These are phyloP conservation scores for Claviceps pazoutovae DNA, from an alignment of 2,329 filamentous ascomycete genomes.

Conservation along the genomic window DNA sequence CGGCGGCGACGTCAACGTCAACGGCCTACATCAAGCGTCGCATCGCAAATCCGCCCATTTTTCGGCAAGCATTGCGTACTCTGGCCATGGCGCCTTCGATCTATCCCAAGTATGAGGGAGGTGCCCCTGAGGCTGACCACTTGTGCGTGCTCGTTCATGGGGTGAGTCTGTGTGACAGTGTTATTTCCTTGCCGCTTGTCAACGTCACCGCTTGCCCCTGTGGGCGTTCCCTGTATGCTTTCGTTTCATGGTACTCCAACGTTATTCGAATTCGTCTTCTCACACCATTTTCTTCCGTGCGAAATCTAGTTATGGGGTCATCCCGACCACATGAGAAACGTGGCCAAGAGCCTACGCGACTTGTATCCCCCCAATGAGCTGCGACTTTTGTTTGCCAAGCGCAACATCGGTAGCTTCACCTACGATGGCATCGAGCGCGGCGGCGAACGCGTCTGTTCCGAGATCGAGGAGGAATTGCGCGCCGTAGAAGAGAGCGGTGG, in stretches of 20 bases:
- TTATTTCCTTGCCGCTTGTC: not conserved
- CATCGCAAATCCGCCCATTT: slow-evolving; percentile 3
- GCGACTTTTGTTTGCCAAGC: slow-evolving; percentile 57
- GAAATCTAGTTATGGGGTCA: slow-evolving; percentile 57
- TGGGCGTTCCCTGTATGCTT: not conserved
- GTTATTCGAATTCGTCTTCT: not conserved
- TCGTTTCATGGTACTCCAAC: not conserved
- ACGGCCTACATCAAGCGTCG: slow-evolving; percentile 10
- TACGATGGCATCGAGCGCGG: slow-evolving; percentile 57
- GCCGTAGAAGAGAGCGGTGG: slow-evolving; percentile 46
- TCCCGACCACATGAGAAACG: slow-evolving; percentile 54
- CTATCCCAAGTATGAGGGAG: slow-evolving; percentile 28
- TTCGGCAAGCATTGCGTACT: slow-evolving; percentile 1
- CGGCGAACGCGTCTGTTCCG: slow-evolving; percentile 51
- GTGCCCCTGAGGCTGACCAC: slow-evolving; percentile 46
- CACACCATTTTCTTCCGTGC: not conserved
- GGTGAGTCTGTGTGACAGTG: slow-evolving; percentile 30
- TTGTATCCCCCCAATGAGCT: slow-evolving; percentile 48
- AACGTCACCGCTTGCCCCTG: not conserved
- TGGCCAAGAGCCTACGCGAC: slow-evolving; percentile 51
- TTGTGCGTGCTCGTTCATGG: slow-evolving; percentile 68
- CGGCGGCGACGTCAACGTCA: not conserved
- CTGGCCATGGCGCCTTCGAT: slow-evolving; percentile 6
- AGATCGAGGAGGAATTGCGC: slow-evolving; percentile 51
- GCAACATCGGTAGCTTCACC: slow-evolving; percentile 59